A percentile compares a stretch with the other conserved stretches of the same genome.
These are phyloP conservation scores for Salix viminalis DNA, from an alignment of 345 rosid species.

Conservation along the genomic window DNA sequence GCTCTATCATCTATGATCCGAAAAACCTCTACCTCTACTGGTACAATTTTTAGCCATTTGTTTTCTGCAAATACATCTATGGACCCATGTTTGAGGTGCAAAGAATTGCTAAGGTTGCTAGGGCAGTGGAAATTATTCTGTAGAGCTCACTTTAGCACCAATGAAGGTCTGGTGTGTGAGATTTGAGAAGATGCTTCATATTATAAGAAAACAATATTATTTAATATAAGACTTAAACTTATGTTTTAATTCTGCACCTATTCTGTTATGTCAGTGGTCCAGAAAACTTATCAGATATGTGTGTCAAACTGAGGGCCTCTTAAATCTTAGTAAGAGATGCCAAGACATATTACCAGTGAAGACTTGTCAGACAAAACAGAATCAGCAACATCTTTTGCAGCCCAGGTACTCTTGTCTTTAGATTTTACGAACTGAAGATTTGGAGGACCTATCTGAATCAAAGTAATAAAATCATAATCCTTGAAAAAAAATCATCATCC, in stretches of 20 bases:
- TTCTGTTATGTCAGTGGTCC: neutral
- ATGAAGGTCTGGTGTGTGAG: neutral
- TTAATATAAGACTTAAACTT: neutral
- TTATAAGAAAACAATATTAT: neutral
- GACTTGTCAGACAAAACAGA: slow-evolving; percentile 91
- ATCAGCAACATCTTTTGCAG: slow-evolving; percentile 85
- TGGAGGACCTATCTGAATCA: slow-evolving; percentile 95
- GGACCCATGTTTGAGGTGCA: neutral
- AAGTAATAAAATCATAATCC: slow-evolving; percentile 31
- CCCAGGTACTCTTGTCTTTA: slow-evolving; percentile 77
- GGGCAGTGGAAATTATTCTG: neutral
- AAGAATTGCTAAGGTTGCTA: neutral
- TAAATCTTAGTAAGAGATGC: neutral
- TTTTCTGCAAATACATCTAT: neutral
- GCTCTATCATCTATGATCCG: neutral
- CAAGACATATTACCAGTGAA: slow-evolving; percentile 57
- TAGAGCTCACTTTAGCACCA: neutral
- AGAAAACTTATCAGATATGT: neutral
- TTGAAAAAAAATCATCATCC: slow-evolving; percentile 4
- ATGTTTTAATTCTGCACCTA: neutral
- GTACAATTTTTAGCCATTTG: neutral
- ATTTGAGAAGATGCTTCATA: neutral
- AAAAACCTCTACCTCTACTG: neutral
- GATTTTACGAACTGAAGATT: slow-evolving; percentile 63
- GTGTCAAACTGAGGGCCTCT: neutral